Base-by-base conservation (phyloP, 208 protist genomes). In the Sergeia podlipaevii region DNA sequence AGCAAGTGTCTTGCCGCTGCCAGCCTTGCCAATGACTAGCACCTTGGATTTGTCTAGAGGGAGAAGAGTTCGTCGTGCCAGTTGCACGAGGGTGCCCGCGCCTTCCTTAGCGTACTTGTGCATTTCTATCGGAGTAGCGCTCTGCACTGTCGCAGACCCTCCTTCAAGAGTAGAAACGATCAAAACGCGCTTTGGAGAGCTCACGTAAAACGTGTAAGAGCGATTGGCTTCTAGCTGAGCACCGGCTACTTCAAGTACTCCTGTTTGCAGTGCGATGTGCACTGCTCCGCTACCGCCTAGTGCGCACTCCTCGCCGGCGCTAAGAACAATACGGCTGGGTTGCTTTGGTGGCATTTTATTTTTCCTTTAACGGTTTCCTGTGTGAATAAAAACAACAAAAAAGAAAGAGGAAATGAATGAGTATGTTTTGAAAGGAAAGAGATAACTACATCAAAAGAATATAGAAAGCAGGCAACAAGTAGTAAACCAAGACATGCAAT, bases 251-350 rank as follows among this genome's bases (percentile, higher is more conserved):
- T 89, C 74, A 1, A 93, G 59, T 4, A 89, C 80, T n/a, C 86
- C 86, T 4, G 73, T 75, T 10, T 65, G 57, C 26, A 93, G 72
- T 18, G 61, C 55, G 21, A 93, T 42, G 7, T 65, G 28, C 20
- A 93, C 64, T 2, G 43, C 33, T 18, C 80, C 74, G 47, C 28
- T 74, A 20, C 82, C 74, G 10, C 46, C 56, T 15, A 93, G 50
- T 6, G 75, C 78, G 46, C 77, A 85, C 70, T 93, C 82, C 76
- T 91, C 77, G 11, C 82, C 86, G 1, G 86, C 81, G 45, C 75
- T 80, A 41, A 93, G 71, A 6, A 69, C 72, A 26, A 92, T 60
- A 28, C 65, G 71, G 1, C 59, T 60, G 27, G 67, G 70, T 44
- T 74, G 67, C 34, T 72, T 76, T 26, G 69, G 75, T 8, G 63